A percentile compares a stretch with the other conserved stretches of the same genome.
Conservation (phyloP, 2,329 filamentous ascomycete genomes). For the Venturia pyrina region DNA sequence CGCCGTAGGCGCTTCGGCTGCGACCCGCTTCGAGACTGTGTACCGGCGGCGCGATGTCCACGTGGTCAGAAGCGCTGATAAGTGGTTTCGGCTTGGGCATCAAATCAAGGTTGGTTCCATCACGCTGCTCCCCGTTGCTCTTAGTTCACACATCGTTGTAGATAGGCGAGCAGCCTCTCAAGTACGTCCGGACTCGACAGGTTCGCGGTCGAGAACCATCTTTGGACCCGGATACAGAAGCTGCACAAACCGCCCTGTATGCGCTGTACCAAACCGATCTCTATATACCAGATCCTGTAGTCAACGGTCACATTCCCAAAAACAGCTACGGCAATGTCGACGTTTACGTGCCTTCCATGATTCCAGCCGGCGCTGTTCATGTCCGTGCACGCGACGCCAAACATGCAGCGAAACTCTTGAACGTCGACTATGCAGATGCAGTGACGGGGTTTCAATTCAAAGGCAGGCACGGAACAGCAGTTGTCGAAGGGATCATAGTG, state of each 20-base stretch:
- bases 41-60: constrained; percentile 77
- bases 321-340: constrained; percentile 55
- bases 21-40: constrained; percentile 59
- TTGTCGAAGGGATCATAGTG: constrained; percentile 69
- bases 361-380: constrained; percentile 50
- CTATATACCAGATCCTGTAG: constrained; percentile 67
- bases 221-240: constrained; percentile 19
- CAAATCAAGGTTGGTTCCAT: constrained; percentile 48
- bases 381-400: constrained; percentile 49
- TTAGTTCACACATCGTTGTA: background rate
- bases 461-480: constrained; percentile 74
- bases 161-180: constrained; percentile 63
- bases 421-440: constrained; percentile 79
- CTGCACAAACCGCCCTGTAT: constrained; percentile 45
- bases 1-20: constrained; percentile 50
- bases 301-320: constrained; percentile 57
- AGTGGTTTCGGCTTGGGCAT: constrained; percentile 82
- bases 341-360: constrained; percentile 54
- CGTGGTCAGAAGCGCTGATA: constrained; percentile 65
- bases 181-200: constrained; percentile 43
- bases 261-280: constrained; percentile 53
- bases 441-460: constrained; percentile 85
- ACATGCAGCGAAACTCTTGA: constrained; percentile 63
- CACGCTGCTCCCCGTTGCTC: background rate
- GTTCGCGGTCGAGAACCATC: constrained; percentile 16